Percentiles rank a stretch among this genome's conserved stretches.
phyloP scores from a whole-genome alignment of 1,284 basidiomycete genomes.

The Ustilago esculenta region DNA sequence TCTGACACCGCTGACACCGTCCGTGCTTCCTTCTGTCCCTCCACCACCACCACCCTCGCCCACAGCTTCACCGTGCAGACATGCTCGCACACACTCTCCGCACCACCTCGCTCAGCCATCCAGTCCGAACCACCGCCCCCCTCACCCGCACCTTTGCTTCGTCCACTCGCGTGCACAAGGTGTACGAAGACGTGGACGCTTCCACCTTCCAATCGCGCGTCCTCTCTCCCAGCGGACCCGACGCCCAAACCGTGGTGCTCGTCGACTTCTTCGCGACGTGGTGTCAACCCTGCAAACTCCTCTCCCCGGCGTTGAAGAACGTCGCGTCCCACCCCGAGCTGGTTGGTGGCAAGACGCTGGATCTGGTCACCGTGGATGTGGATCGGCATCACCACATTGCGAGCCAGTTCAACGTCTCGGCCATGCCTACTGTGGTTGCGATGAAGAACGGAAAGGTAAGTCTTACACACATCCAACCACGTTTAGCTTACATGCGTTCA shows the following conservation, averaged over 20 bases:
- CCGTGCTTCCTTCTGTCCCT: not conserved
- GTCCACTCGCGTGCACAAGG: constrained; percentile 1
- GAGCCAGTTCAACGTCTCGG: constrained; percentile 42
- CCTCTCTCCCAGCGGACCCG: constrained; percentile 8
- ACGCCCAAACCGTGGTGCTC: constrained; percentile 34
- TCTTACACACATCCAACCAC: no score
- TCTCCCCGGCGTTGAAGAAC: constrained; percentile 49
- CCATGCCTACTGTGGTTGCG: constrained; percentile 57
- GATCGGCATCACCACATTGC: constrained; percentile 49
- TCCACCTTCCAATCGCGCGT: constrained; percentile 22
- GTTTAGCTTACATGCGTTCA: no score
- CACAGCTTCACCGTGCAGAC: no score
- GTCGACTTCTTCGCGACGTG: constrained; percentile 60
- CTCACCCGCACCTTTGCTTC: constrained; percentile 2
- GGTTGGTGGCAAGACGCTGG: constrained; percentile 36
- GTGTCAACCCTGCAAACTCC: constrained; percentile 60
- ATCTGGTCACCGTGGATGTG: constrained; percentile 54
- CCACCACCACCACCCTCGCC: not conserved
- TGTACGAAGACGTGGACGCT: constrained; percentile 28
- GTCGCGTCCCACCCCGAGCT: constrained; percentile 32
- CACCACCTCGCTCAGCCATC: not conserved
- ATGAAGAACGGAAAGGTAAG: constrained; percentile 52
- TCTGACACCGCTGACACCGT: no score
- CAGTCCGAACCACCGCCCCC: not conserved
- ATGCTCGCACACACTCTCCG: constrained; percentile 6